A percentile compares a stretch with the other conserved stretches of the same genome.
phyloP scores from a whole-genome alignment of 1,139 yeast species.

The Arxiozyma telluris region DNA sequence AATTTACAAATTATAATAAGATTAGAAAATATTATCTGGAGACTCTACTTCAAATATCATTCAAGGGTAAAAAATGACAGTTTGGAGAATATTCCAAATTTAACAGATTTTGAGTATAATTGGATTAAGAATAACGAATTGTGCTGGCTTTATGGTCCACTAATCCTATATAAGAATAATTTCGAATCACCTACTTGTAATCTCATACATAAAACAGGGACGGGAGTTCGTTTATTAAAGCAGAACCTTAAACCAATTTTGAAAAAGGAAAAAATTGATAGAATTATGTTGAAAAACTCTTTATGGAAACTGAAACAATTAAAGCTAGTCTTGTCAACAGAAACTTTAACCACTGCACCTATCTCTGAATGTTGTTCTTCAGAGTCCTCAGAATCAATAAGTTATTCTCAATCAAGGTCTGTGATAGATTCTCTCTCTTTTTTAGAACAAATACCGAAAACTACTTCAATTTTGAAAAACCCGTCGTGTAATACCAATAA shows the following conservation, averaged over 20 bases:
- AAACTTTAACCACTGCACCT: slow-evolving; percentile 2
- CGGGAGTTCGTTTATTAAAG: slow-evolving; percentile 3
- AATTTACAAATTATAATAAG: slow-evolving; percentile 3
- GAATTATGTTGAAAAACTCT: slow-evolving; percentile 36
- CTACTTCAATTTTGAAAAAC: slow-evolving; percentile 1
- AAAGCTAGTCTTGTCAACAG: slow-evolving; percentile 16
- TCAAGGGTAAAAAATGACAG: background rate
- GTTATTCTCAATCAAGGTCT: background rate
- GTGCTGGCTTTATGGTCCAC: slow-evolving; percentile 65
- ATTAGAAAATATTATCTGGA: slow-evolving; percentile 11
- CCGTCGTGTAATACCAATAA: background rate
- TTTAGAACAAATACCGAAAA: background rate
- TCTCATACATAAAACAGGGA: slow-evolving; percentile 1
- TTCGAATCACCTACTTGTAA: slow-evolving; percentile 3
- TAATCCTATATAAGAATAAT: slow-evolving; percentile 27
- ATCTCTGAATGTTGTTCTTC: background rate
- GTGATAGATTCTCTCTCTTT: background rate
- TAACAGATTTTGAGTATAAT: background rate
- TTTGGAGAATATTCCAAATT: slow-evolving; percentile 37
- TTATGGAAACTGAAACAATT: slow-evolving; percentile 26
- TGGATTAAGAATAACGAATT: slow-evolving; percentile 54
- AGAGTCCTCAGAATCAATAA: background rate
- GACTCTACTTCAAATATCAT: slow-evolving; percentile 7
- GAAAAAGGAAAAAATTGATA: slow-evolving; percentile 69
- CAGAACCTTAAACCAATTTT: slow-evolving; percentile 52